Base-by-base conservation (phyloP, 2,329 filamentous ascomycete species). In the Exophiala calicioides region DNA sequence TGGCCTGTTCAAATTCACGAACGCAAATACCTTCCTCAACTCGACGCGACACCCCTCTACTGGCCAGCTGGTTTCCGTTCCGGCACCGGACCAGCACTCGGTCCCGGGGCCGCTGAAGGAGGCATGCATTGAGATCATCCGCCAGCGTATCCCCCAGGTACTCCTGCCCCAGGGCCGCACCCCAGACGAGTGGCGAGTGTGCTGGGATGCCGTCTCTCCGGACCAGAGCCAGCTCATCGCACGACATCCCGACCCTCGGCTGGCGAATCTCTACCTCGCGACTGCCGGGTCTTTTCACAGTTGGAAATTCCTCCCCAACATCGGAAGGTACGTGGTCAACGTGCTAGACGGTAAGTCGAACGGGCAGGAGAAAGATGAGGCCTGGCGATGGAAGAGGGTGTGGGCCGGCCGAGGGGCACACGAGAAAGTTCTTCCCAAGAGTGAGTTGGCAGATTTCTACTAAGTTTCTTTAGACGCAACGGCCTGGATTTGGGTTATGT, bases 241-340 rank as follows among this genome's bases (percentile, higher is more conserved):
- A 5, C 62, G 53, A 21, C 73, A 77, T 59, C 74, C 78, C 7
- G 52, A 49, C 34, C 63, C 70, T 4, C 64, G 71, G 7, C 56
- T 76, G 59, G 61, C 61, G 36, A 79, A 78, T 48, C 63, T 85
- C 10, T 83, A 77, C 61, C 61, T 86, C 18, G 81, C 81, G 0
- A 78, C 77, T 0, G 81, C 78, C 9, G 81, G 82, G 1, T 83
- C 79, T 9, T 82, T 84, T 53, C 81, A 85, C 59, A 76, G 77
- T 21, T 84, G 77, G 74, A 84, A 85, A 62, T 83, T 86, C 58
- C 66, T 85, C 19, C 81, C 81, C 1, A 77, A 76, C 18, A 77
- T 82, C 53, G 81, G 81, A 3, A 75, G 77, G 47, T 84, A 84
- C 33, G 63, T 69, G n/a, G 60, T 50, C 12, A 67, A 62, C 24